These are phyloP conservation scores for Blastobotrys apis DNA, from an alignment of 1,139 yeast species.

Conservation along the genomic window DNA sequence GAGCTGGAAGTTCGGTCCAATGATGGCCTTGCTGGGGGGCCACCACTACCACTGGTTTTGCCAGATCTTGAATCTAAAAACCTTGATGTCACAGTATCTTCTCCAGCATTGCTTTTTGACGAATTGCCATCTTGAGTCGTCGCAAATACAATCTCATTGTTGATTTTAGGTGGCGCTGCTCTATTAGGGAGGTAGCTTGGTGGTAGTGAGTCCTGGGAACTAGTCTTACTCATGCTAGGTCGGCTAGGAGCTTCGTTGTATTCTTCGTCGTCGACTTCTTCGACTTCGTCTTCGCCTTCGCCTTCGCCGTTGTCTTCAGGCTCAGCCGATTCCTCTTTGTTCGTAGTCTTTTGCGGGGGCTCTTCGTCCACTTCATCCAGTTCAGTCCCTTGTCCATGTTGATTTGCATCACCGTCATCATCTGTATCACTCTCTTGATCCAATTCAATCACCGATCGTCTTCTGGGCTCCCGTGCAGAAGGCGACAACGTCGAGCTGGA, in stretches of 20 bases:
- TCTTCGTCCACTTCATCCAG: no score
- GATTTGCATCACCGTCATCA: no score
- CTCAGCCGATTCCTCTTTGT: neutral
- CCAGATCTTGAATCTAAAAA: neutral
- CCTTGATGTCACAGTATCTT: neutral
- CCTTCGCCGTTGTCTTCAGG: neutral
- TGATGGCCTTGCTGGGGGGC: slow-evolving; percentile 4
- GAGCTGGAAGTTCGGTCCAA: slow-evolving; percentile 5
- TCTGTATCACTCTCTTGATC: slow-evolving; percentile 34
- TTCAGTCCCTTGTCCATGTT: slow-evolving; percentile 11
- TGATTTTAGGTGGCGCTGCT: slow-evolving; percentile 14
- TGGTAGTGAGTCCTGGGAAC: slow-evolving; percentile 9
- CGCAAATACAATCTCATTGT: slow-evolving; percentile 11
- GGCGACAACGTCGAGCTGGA: neutral
- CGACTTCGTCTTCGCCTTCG: neutral
- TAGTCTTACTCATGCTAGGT: neutral
- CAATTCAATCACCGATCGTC: slow-evolving; percentile 29
- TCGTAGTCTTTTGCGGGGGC: neutral
- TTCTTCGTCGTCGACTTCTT: neutral
- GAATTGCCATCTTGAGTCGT: slow-evolving; percentile 7
- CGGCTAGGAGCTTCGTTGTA: slow-evolving; percentile 3
- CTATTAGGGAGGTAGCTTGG: slow-evolving; percentile 12
- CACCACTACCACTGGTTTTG: neutral
- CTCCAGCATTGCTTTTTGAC: neutral
- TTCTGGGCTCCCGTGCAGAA: slow-evolving; percentile 17